Evolutionary conservation across 352 stramenopile genomes (phyloP), one percentile per base, ranked within the genome.

Genomic region (Globisporangium canariense): DNA sequence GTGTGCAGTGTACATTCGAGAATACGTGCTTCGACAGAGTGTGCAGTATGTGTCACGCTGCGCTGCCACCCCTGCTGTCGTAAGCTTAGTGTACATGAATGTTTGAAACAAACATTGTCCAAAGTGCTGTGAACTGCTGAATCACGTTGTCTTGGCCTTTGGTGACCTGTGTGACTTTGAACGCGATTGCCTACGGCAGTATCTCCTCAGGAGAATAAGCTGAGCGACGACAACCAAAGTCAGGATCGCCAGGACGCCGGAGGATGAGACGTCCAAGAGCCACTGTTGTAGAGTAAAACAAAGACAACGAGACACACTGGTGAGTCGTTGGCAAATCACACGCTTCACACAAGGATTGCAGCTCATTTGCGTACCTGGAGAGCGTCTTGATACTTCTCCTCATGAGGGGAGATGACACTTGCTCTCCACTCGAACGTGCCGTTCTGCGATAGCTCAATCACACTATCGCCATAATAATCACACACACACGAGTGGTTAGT

Each of bases 11-110:
- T 71, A 91, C 83, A 18, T 91, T 78, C 58, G 77, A 84, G 54
- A 91, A 91, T 67, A 89, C 77, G 47, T 91, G 83, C 70, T 90
- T 91, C 41, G 79, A 89, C 56, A 78, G 64, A 20, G 64, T 71
- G 34, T 91, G 83, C 73, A 85, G 79, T 61, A 91, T 91, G 80
- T 91, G 80, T 65, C 76, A 71, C 55, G 71, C 71, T 40, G 22
- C 71, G 30, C 65, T 22, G 30, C 60, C 60, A 3, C 50, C 50
- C 1, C n/a, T 65, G 7, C 5, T 20, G 34, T 78, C 54, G 18
- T 55, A 73, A 43, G 68, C 68, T 71, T 66, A 74, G 74, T 28
- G 25, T 47, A 59, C 7, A 18, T 28, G 25, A 32, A 45, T 46
- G 57, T 62, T 58, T 64, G 52, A 41, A 8, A 30, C 20, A 20